phyloP scores from a whole-genome alignment of 352 stramenopile species.

The Pythium volutum region DNA sequence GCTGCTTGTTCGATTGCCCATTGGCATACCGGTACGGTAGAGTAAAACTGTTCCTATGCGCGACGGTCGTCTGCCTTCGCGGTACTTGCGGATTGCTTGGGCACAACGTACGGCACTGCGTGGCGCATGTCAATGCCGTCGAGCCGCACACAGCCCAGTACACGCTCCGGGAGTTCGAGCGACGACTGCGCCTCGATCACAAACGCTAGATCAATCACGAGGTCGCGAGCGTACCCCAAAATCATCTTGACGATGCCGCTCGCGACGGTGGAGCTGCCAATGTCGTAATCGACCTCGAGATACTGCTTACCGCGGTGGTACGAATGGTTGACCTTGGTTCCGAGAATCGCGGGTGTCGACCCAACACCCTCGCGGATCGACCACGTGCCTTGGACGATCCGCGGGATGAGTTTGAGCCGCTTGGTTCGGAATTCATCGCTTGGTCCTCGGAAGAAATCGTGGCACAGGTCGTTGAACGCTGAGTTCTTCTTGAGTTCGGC shows the following conservation, averaged over 20 bases:
- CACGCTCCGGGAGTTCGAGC: conserved; percentile 71
- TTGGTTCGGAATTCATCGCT: conserved; percentile 72
- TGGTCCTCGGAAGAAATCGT: conserved; percentile 51
- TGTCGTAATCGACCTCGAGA: conserved; percentile 79
- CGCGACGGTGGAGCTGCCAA: conserved; percentile 70
- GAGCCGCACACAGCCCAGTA: conserved; percentile 68
- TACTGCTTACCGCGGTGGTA: conserved; percentile 69
- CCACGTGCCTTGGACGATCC: conserved; percentile 88
- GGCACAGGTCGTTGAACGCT: conserved; percentile 65
- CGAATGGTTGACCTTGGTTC: conserved; percentile 86
- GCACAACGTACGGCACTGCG: conserved; percentile 33
- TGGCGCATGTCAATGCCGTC: conserved; percentile 60
- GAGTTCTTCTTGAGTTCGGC: conserved; percentile 59
- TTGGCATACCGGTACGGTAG: too few relatives aligned
- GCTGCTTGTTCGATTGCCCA: too few relatives aligned
- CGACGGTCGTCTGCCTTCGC: conserved; percentile 5
- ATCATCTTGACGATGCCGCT: conserved; percentile 69
- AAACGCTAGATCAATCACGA: conserved; percentile 83
- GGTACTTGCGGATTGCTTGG: conserved; percentile 1
- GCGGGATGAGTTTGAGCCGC: conserved; percentile 89
- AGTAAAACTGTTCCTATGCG: too few relatives aligned
- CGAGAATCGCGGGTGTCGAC: conserved; percentile 88
- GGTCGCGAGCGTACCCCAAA: conserved; percentile 54
- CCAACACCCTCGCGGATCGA: conserved; percentile 85
- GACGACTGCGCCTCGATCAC: conserved; percentile 71